A percentile compares a stretch with the other conserved stretches of the same genome.
These are phyloP conservation scores for Apophysomyces ossiformis DNA, from an alignment of 371 early-diverging fungal genomes.

Conservation along the genomic window DNA sequence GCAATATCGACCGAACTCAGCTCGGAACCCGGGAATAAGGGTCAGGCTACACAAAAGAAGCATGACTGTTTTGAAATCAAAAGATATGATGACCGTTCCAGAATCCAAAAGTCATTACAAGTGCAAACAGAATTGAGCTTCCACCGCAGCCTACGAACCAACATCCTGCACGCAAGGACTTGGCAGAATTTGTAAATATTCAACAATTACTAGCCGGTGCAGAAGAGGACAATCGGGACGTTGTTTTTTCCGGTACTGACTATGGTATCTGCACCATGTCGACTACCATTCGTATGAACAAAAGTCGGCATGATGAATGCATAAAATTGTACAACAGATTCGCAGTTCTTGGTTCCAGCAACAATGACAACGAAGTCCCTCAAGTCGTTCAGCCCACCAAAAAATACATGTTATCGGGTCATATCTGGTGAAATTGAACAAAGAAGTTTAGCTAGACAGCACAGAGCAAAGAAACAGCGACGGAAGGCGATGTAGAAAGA, in stretches of 20 bases:
- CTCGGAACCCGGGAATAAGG: too few species aligned
- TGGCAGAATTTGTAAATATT: too few species aligned
- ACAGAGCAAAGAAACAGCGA: not conserved
- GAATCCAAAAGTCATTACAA: too few species aligned
- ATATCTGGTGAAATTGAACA: not conserved
- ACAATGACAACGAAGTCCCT: not conserved
- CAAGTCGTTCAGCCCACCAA: not conserved
- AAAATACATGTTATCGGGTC: not conserved
- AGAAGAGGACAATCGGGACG: not conserved
- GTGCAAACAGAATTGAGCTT: not conserved
- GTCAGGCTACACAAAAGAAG: too few species aligned
- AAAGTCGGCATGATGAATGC: not conserved
- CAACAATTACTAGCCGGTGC: not conserved
- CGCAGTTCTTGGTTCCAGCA: not conserved
- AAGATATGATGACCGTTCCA: too few species aligned
- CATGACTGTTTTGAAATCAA: too few species aligned
- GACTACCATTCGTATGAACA: slow-evolving; percentile 8
- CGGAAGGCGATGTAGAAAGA: not conserved
- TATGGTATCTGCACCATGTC: slow-evolving; percentile 10
- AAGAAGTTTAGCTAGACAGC: not conserved
- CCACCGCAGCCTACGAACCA: too few species aligned
- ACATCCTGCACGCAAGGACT: too few species aligned
- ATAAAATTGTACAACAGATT: slow-evolving; percentile 4
- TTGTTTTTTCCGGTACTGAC: slow-evolving; percentile 10
- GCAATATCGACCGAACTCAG: too few species aligned